phyloP scores from a whole-genome alignment of 352 stramenopile genomes.

The Phytophthora crassamura region DNA sequence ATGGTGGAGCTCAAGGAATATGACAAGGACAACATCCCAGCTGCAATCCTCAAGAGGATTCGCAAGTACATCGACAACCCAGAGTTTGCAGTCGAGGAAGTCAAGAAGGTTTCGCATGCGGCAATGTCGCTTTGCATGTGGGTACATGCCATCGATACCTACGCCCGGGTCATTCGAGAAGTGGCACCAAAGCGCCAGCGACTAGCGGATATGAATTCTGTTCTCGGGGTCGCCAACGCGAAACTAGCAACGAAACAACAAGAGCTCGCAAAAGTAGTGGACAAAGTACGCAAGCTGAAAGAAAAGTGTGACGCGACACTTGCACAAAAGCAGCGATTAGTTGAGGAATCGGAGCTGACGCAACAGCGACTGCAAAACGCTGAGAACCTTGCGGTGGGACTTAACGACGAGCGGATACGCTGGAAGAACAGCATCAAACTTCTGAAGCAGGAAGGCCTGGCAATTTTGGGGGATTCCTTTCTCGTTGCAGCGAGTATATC shows the following conservation, averaged over 20 bases:
- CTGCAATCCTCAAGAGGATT: slow-evolving; percentile 68
- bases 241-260: slow-evolving; percentile 74
- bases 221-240: slow-evolving; percentile 74
- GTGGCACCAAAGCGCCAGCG: slow-evolving; percentile 79
- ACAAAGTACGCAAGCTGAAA: slow-evolving; percentile 61
- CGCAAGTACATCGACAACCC: slow-evolving; percentile 87
- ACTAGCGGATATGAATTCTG: slow-evolving; percentile 74
- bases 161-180: slow-evolving; percentile 75
- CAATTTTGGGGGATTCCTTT: slow-evolving; percentile 68
- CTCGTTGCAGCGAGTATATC: slow-evolving; percentile 63
- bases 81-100: slow-evolving; percentile 84
- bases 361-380: slow-evolving; percentile 60
- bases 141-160: slow-evolving; percentile 87
- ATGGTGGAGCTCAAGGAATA: slow-evolving; percentile 89
- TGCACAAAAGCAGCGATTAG: slow-evolving; percentile 69
- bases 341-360: slow-evolving; percentile 71
- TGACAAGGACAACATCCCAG: slow-evolving; percentile 82
- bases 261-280: slow-evolving; percentile 64
- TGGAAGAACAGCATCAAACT: slow-evolving; percentile 74
- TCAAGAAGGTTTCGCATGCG: slow-evolving; percentile 82
- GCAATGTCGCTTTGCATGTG: slow-evolving; percentile 91
- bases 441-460: slow-evolving; percentile 50
- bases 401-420: slow-evolving; percentile 73
- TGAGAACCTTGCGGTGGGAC: slow-evolving; percentile 66
- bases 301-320: slow-evolving; percentile 69